Evolutionary conservation across 768 basidiomycete genomes (phyloP), one percentile per base, ranked within the genome.

Genomic region (Lactifluus pinguis): DNA sequence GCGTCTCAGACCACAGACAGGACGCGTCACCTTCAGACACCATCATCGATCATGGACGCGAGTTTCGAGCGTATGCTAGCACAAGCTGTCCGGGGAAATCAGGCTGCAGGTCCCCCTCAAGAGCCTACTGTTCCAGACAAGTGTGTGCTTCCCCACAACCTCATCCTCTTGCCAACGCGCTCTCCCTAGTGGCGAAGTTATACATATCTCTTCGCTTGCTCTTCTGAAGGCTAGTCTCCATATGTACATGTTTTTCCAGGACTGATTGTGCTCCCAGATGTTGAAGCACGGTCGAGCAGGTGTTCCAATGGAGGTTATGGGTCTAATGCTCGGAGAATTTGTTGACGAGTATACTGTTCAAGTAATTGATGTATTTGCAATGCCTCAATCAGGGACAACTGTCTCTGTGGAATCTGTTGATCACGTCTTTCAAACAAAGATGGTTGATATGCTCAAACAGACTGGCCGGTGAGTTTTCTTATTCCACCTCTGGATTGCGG

Each of bases 271-370:
- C 19, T 34, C 56, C 4, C 67, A 99, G 95, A 99, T 99, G 97
- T 77, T 99, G 62, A 99, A 99, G 75, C 97, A 99, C 69, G 97
- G 97, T 21, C 87, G 97, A 55, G 95, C 97, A 44, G 97, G 95
- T 61, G 97, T 99, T 30, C 97, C 97, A 9, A 94, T 98, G 90
- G 97, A 99, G 76, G 95, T 98, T 66, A 98, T 99, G 95, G 91
- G 92, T 63, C 83, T 94, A 42, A 95, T 98, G 92, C 80, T 98
- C 25, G 95, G 95, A 14, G 94, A 97, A 72, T 98, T 98, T 67
- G 92, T 98, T 50, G 97, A 99, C 77, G 97, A 98, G 71, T 95
- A 95, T 78, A 89, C 88, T 4, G 85, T 95, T 49, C 87, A 93
- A 73, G 89, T 93, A 47, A 87, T 95, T 72, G 95, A 98, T 71